Conservation (phyloP, 371 early-diverging fungal genomes). For the Paraphysoderma sedebokerense region DNA sequence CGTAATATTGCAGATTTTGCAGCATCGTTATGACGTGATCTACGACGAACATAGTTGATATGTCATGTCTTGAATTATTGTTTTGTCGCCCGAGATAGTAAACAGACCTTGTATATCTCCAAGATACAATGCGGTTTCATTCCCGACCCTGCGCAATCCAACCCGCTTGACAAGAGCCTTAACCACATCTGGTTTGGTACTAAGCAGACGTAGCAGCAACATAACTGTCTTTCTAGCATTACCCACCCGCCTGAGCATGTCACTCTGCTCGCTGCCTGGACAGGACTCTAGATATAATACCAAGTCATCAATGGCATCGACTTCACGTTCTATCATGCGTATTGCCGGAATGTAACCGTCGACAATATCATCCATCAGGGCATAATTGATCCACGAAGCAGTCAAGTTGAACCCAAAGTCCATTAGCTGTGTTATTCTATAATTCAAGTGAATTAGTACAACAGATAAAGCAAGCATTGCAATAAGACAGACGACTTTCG, state of each 20-base stretch:
- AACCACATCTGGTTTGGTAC: slow-evolving; percentile 62
- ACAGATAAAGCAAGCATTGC: no score
- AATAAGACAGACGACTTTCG: no score
- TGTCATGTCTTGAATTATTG: not conserved
- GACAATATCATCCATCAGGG: not conserved
- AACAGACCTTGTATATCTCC: slow-evolving; percentile 68
- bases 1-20: slow-evolving; percentile 72
- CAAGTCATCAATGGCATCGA: slow-evolving; percentile 76
- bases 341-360: not conserved
- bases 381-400: not conserved
- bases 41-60: slow-evolving; percentile 2
- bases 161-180: slow-evolving; percentile 53
- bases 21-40: slow-evolving; percentile 90
- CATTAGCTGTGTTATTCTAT: not conserved
- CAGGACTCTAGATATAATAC: slow-evolving; percentile 72
- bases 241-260: slow-evolving; percentile 76
- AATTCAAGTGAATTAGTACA: no score
- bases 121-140: slow-evolving; percentile 61
- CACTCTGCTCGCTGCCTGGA: slow-evolving; percentile 71
- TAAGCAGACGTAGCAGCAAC: slow-evolving; percentile 49
- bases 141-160: slow-evolving; percentile 6
- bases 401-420: not conserved
- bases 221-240: slow-evolving; percentile 62
- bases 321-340: slow-evolving; percentile 48
- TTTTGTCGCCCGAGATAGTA: not conserved